These are phyloP conservation scores for Penicillium lividum DNA, from an alignment of 495 filamentous ascomycete species.

Conservation along the genomic window DNA sequence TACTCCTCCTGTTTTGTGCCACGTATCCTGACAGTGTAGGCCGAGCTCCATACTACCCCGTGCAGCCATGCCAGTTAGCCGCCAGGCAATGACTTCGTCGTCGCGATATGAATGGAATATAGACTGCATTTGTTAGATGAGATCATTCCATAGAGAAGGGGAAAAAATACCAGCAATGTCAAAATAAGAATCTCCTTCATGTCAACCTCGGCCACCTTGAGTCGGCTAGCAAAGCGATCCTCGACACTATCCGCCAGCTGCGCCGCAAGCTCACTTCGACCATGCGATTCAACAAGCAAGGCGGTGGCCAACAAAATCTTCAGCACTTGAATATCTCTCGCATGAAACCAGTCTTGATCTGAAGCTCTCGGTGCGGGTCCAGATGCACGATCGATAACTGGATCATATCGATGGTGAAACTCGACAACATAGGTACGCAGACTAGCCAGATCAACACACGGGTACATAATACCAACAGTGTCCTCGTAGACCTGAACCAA, in stretches of 20 bases:
- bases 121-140: slow-evolving; percentile 45
- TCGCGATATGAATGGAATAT: slow-evolving; percentile 82
- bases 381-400: slow-evolving; percentile 45
- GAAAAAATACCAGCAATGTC: slow-evolving; percentile 59
- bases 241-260: slow-evolving; percentile 71
- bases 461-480: slow-evolving; percentile 82
- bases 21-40: slow-evolving; percentile 71
- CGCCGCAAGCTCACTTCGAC: slow-evolving; percentile 69
- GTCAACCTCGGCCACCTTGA: slow-evolving; percentile 64
- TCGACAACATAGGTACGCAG: slow-evolving; percentile 47
- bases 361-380: slow-evolving; percentile 55
- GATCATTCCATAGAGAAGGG: neutral
- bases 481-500: slow-evolving; percentile 74
- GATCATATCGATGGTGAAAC: slow-evolving; percentile 48
- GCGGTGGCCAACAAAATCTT: slow-evolving; percentile 78
- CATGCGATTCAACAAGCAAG: slow-evolving; percentile 68
- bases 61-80: slow-evolving; percentile 69
- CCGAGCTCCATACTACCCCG: slow-evolving; percentile 76
- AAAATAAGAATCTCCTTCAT: slow-evolving; percentile 71
- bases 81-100: slow-evolving; percentile 78
- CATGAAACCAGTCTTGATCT: slow-evolving; percentile 57
- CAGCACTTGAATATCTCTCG: slow-evolving; percentile 67
- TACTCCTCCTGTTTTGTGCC: slow-evolving; percentile 56
- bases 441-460: slow-evolving; percentile 69
- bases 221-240: slow-evolving; percentile 60